These are phyloP conservation scores for Ilyonectria destructans DNA, from an alignment of 2,329 filamentous ascomycete species.

Conservation along the genomic window DNA sequence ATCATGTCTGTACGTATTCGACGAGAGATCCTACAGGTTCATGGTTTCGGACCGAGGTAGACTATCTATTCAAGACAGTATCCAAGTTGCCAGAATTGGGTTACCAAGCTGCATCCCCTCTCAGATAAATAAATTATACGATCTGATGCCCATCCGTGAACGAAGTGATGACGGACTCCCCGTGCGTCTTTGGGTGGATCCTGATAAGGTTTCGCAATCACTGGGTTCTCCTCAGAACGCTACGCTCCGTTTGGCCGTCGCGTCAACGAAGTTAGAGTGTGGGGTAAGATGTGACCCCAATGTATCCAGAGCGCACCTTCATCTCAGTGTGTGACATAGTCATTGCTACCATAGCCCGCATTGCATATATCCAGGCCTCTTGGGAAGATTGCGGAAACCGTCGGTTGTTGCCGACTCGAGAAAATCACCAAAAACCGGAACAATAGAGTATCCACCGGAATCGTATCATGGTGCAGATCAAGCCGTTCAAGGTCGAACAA, in stretches of 20 bases:
- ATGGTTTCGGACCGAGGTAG: not conserved
- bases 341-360: not conserved
- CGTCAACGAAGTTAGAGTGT: not conserved
- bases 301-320: not conserved
- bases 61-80: not conserved
- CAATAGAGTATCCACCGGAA: not conserved
- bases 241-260: slow-evolving; percentile 3
- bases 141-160: not conserved
- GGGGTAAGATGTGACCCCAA: not conserved
- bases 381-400: not conserved
- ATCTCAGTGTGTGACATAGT: not conserved
- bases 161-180: not conserved
- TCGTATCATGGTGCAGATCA: slow-evolving; percentile 69
- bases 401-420: not conserved
- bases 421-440: not conserved
- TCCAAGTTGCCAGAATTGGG: not conserved
- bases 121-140: not conserved
- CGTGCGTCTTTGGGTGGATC: not conserved
- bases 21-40: not conserved
- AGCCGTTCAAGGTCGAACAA: slow-evolving; percentile 79
- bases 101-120: not conserved
- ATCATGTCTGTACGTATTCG: not conserved
- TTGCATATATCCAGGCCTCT: not conserved
- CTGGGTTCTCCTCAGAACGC: not conserved
- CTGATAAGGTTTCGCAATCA: slow-evolving; percentile 5